phyloP scores from a whole-genome alignment of 805 yeast species.

The Candida morakotiae region DNA sequence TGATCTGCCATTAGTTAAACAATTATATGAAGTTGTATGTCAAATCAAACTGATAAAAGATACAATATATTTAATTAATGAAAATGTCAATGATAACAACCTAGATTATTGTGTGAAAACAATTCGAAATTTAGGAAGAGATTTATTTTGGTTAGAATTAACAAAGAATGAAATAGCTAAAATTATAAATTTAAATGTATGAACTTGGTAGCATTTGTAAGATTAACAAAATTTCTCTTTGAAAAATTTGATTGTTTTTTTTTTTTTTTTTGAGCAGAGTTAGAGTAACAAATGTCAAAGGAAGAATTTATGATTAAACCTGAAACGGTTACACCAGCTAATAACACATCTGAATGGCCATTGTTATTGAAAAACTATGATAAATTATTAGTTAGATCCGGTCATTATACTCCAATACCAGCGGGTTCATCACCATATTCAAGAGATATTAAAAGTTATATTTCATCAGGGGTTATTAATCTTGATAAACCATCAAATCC shows the following conservation, averaged over 20 bases:
- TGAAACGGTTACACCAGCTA: conserved; percentile 69
- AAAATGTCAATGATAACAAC: conserved; percentile 28
- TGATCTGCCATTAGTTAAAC: conserved; percentile 45
- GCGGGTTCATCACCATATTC: conserved; percentile 91
- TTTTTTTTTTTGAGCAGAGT: conserved; percentile 6
- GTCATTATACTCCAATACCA: conserved; percentile 97
- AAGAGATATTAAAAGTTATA: conserved; percentile 86
- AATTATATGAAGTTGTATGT: conserved; percentile 59
- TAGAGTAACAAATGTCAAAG: conserved; percentile 39
- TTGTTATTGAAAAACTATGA: conserved; percentile 89
- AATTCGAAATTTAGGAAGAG: conserved; percentile 35
- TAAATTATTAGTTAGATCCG: conserved; percentile 88
- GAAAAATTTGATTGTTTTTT: conserved; percentile 4
- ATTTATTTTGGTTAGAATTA: conserved; percentile 38
- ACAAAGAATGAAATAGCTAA: conserved; percentile 27
- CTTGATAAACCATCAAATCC: conserved; percentile 98
- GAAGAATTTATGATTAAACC: conserved; percentile 85
- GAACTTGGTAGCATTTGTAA: background rate
- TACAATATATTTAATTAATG: conserved; percentile 52
- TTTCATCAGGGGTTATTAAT: conserved; percentile 94
- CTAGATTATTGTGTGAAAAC: conserved; percentile 32
- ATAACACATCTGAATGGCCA: conserved; percentile 95
- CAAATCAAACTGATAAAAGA: conserved; percentile 72
- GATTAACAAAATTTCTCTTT: background rate
- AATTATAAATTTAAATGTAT: conserved; percentile 14